A percentile compares a stretch with the other conserved stretches of the same genome.
Conservation (phyloP, 1,139 yeast species). For the Pichia sp. region DNA sequence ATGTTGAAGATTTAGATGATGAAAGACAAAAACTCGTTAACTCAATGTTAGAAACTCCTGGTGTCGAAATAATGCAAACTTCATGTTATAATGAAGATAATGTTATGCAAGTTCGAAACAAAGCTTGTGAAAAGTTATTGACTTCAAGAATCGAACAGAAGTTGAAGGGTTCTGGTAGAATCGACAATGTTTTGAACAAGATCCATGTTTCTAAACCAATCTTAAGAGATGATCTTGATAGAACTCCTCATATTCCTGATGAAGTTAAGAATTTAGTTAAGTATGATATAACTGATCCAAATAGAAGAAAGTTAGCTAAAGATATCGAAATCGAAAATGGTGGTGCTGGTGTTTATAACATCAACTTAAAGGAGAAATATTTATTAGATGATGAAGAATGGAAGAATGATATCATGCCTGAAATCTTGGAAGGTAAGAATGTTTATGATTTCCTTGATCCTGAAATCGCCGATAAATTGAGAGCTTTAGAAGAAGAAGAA, state of each 20-base stretch:
- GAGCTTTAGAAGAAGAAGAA: slow-evolving; percentile 96
- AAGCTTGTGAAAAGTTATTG: slow-evolving; percentile 94
- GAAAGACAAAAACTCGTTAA: slow-evolving; percentile 73
- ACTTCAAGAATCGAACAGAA: slow-evolving; percentile 97
- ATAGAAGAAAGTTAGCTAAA: slow-evolving; percentile 76
- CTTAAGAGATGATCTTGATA: slow-evolving; percentile 79
- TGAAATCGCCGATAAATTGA: slow-evolving; percentile 88
- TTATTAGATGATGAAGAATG: slow-evolving; percentile 93
- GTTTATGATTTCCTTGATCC: slow-evolving; percentile 97
- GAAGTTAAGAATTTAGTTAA: slow-evolving; percentile 56
- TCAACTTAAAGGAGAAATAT: slow-evolving; percentile 90
- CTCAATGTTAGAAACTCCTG: slow-evolving; percentile 60
- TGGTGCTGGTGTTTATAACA: slow-evolving; percentile 97
- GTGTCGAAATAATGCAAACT: slow-evolving; percentile 89
- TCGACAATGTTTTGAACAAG: slow-evolving; percentile 85
- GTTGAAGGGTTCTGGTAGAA: slow-evolving; percentile 90
- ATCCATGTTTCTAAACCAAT: slow-evolving; percentile 93
- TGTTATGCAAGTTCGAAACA: slow-evolving; percentile 93
- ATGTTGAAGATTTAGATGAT: slow-evolving; percentile 76
- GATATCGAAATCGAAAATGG: slow-evolving; percentile 95
- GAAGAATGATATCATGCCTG: slow-evolving; percentile 98
- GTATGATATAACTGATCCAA: slow-evolving; percentile 78
- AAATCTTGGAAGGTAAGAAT: slow-evolving; percentile 91
- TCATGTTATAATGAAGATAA: slow-evolving; percentile 96
- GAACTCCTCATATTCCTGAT: slow-evolving; percentile 84